Percentiles rank a stretch among this genome's conserved stretches.
Conservation (phyloP, 768 basidiomycete species). For the Russula sp. region DNA sequence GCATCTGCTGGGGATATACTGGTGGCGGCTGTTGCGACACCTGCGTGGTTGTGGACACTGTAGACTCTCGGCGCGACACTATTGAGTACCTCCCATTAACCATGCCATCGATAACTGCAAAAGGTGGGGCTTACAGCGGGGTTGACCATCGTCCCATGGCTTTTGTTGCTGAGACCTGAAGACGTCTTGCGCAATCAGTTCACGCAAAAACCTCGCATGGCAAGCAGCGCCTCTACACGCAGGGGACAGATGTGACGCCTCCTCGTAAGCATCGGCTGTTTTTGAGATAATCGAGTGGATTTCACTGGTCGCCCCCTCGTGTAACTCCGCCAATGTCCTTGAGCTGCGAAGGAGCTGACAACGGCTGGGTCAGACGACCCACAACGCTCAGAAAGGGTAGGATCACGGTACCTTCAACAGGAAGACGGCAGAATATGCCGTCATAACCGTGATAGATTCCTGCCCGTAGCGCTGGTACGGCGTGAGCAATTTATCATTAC, state of each 20-base stretch:
- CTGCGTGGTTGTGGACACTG: constrained; percentile 9
- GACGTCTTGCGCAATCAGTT: constrained; percentile 58
- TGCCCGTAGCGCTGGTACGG: constrained; percentile 67
- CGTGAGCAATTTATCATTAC: constrained; percentile 11
- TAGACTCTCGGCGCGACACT: constrained; percentile 13
- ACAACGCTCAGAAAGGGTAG: background rate
- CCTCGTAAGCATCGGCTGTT: constrained; percentile 74
- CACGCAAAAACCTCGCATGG: constrained; percentile 74
- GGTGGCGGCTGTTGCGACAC: constrained; percentile 10
- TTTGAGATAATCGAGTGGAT: constrained; percentile 60
- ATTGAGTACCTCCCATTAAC: background rate
- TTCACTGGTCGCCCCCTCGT: constrained; percentile 54
- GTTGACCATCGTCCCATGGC: constrained; percentile 10
- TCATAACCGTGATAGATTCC: constrained; percentile 81
- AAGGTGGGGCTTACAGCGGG: constrained; percentile 4
- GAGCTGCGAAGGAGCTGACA: constrained; percentile 63
- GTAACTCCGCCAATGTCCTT: constrained; percentile 49
- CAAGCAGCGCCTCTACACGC: constrained; percentile 64
- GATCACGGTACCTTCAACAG: constrained; percentile 53
- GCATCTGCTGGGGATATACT: constrained; percentile 13
- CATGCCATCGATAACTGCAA: background rate
- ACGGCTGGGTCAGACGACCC: constrained; percentile 14
- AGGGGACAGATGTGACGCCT: constrained; percentile 56
- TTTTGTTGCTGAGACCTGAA: constrained; percentile 39
- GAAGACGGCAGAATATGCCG: constrained; percentile 79